Evolutionary conservation across 768 basidiomycete species (phyloP), one percentile per base, ranked within the genome.

Genomic region (Leccinum uliginosum): DNA sequence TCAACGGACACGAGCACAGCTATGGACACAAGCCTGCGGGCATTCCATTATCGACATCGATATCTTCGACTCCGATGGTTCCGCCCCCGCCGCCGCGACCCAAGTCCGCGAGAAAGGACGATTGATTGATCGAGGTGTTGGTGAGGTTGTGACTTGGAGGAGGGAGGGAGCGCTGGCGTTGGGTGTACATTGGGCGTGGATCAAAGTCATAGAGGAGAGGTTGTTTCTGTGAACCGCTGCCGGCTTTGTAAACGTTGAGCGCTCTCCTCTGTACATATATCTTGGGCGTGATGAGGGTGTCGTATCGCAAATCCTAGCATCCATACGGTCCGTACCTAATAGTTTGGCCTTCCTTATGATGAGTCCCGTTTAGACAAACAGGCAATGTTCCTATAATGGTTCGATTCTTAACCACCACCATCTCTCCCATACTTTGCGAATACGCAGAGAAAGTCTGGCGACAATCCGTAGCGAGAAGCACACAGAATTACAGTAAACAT

Each of bases 31-130:
- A 50, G 2, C 56, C 64, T 23, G 53, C 58, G 9, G 57, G 56
- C 4, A 43, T 60, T 15, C 47, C 66, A 8, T 59, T 68, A 15
- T 62, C 68, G 3, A 47, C 55, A 11, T 71, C 67, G 19, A 59
- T 53, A 15, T 55, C 69, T 19, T 40, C 51, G 8, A 56, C 55
- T 14, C 60, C 65, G 34, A 59, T 58, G 62, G 51, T 58, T 0
- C 64, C 62, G 3, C 64, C 62, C 2, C 66, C 66, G 5, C 67
- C 67, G 10, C 44, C 44, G 23, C 44, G 21, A 45, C 58, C 56
- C 30, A 67, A 43, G 52, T 55, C 58, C 38, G 35, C 44, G 17
- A 70, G 55, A 53, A 71, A 73, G 56, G 71, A 67, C 15, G 69
- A 70, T 46, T 72, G 51, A 60, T 38, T 35, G 34, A 35, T 38